phyloP scores from a whole-genome alignment of 2,329 filamentous ascomycete species.

The Apiospora pterosperma region DNA sequence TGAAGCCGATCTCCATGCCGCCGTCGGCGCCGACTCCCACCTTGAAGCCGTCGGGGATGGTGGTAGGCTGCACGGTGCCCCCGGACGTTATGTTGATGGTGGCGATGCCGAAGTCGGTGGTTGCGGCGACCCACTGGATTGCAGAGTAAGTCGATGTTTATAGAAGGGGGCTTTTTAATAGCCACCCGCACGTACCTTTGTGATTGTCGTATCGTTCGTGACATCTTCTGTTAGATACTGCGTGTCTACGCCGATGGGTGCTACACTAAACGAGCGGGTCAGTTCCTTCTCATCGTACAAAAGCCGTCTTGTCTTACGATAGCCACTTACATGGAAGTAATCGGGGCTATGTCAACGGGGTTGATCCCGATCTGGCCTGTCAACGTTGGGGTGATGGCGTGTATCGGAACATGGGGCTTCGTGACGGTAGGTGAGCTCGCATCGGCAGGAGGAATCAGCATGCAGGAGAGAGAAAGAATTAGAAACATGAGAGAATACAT shows the following conservation, averaged over 20 bases:
- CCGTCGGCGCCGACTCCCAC: background rate
- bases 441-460: background rate
- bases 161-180: no score
- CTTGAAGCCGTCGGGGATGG: background rate
- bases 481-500: background rate
- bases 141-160: background rate
- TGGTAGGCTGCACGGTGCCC: background rate
- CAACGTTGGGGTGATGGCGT: background rate
- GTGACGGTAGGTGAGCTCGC: background rate
- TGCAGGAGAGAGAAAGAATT: background rate
- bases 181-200: background rate
- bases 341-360: background rate
- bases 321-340: background rate
- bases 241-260: background rate
- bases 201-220: background rate
- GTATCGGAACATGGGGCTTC: background rate
- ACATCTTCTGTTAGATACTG: background rate
- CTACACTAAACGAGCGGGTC: background rate
- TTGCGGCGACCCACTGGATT: background rate
- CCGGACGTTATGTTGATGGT: background rate
- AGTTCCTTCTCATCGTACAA: background rate
- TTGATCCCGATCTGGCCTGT: background rate
- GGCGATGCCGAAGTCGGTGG: background rate
- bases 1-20: background rate
- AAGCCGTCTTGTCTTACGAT: background rate